Evolutionary conservation across 1,284 basidiomycete genomes (phyloP).

Genomic region (Uromyces viciae-fabae): DNA sequence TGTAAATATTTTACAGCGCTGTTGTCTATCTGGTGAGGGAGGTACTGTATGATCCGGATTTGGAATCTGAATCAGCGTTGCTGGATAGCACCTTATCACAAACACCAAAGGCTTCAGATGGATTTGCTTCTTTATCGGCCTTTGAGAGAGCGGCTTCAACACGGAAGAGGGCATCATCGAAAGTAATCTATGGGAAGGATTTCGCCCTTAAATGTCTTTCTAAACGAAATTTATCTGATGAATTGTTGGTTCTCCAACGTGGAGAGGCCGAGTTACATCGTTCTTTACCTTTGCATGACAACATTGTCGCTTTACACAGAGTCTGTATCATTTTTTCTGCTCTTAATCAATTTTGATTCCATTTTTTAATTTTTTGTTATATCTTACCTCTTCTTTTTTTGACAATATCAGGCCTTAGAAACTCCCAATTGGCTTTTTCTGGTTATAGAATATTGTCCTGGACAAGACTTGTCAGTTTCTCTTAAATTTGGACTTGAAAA

Average conservation of each 20-base stretch:
- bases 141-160: slow-evolving; percentile 51
- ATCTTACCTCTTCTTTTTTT: too few relatives aligned
- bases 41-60: slow-evolving; percentile 63
- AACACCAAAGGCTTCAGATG: slow-evolving; percentile 31
- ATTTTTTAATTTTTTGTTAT: background rate
- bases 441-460: slow-evolving; percentile 86
- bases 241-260: slow-evolving; percentile 62
- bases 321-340: slow-evolving; percentile 46
- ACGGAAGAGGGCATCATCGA: slow-evolving; percentile 25
- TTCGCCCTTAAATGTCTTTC: slow-evolving; percentile 95
- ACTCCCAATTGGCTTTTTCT: slow-evolving; percentile 74
- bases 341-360: background rate
- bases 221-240: slow-evolving; percentile 82
- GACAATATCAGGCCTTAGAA: slow-evolving; percentile 65
- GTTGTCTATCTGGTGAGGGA: slow-evolving; percentile 83
- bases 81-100: slow-evolving; percentile 45
- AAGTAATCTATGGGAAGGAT: slow-evolving; percentile 67
- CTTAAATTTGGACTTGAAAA: background rate
- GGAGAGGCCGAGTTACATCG: slow-evolving; percentile 84
- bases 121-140: slow-evolving; percentile 55
- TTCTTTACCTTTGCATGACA: slow-evolving; percentile 80
- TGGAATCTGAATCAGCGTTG: slow-evolving; percentile 51
- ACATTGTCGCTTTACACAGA: slow-evolving; percentile 85
- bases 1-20: slow-evolving; percentile 31
- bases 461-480: slow-evolving; percentile 64